Conservation (phyloP, 2,329 filamentous ascomycete genomes). For the Pseudogymnoascus sp. region DNA sequence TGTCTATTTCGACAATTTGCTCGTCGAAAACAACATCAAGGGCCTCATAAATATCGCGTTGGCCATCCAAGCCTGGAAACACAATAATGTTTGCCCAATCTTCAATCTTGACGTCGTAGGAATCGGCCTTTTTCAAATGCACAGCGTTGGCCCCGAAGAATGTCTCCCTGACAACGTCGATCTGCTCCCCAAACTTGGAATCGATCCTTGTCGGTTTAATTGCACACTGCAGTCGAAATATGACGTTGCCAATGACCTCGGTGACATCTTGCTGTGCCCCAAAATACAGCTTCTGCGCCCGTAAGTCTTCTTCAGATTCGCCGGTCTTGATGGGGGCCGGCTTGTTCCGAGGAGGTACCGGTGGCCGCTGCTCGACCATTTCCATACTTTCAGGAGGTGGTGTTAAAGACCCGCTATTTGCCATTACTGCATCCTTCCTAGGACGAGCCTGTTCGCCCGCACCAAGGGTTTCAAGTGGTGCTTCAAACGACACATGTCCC, state of each 20-base stretch:
- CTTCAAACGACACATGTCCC: neutral
- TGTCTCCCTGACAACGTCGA: conserved; percentile 68
- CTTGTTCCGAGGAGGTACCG: conserved; percentile 29
- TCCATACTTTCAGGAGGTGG: conserved; percentile 12
- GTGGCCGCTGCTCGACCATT: conserved; percentile 26
- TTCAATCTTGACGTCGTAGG: conserved; percentile 35
- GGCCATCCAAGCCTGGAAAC: conserved; percentile 42
- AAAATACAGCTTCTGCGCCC: conserved; percentile 29
- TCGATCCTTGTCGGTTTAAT: conserved; percentile 64
- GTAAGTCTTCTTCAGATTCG: conserved; percentile 23
- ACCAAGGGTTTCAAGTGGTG: neutral
- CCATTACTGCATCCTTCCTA: conserved; percentile 27
- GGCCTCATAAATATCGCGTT: conserved; percentile 68
- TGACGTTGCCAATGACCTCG: conserved; percentile 87
- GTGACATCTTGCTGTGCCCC: conserved; percentile 80
- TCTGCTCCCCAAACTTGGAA: conserved; percentile 61
- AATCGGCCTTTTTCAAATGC: conserved; percentile 45
- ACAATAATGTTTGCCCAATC: conserved; percentile 49
- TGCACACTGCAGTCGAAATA: conserved; percentile 84
- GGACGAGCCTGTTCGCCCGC: neutral
- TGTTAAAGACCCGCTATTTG: conserved; percentile 28
- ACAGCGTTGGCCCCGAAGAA: conserved; percentile 57
- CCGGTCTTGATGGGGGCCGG: conserved; percentile 24
- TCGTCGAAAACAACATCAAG: conserved; percentile 80
- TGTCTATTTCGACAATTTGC: conserved; percentile 61